Base-by-base conservation (phyloP, 495 filamentous ascomycete species). In the Podospora tetraspora region DNA sequence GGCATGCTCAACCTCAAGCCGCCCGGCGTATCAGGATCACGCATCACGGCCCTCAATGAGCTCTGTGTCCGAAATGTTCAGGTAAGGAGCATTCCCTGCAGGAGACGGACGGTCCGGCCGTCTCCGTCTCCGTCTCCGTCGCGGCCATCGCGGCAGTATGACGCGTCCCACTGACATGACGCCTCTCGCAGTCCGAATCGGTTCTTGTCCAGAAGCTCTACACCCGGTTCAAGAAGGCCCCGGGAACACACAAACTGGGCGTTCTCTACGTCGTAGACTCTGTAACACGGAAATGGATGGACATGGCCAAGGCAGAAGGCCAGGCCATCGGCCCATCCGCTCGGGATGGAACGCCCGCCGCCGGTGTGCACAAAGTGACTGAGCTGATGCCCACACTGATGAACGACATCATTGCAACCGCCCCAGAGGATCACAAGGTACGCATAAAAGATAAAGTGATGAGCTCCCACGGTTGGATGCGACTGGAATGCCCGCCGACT, bases 251-350 rank as follows among this genome's bases (percentile, higher is more conserved):
- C 87, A 99, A 99, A 83, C 84, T 99, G 83, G 95, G 95, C 80
- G 93, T 97, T 76, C 89, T 99, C 83, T 99, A 99, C 89, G 93
- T 98, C 83, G 92, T 99, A 96, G 96, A 99, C 86, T 97, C 94
- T 86, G 93, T 99, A 89, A 93, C 93, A 78, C 91, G 95, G 81
- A 92, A 94, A 82, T 99, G 96, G 93, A 87, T 97, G 87, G 94
- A 99, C 79, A 90, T 91, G 78, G 96, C 95, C 70, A 93, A 92
- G 79, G 88, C 88, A 71, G 85, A 89, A 69, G 92, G 92, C 69
- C 93, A 98, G 78, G 83, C 89, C 66, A 84, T 93, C 75, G 91
- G 89, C 76, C 86, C 84, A 72, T 83, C 86, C 74, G 91, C 92
- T 66, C 85, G 87, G 68, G 92, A 96, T 82, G 95, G 95, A 70